A percentile compares a stretch with the other conserved stretches of the same genome.
These are phyloP conservation scores for Eucalyptus dawsonii DNA, from an alignment of 345 rosid genomes.

Conservation along the genomic window DNA sequence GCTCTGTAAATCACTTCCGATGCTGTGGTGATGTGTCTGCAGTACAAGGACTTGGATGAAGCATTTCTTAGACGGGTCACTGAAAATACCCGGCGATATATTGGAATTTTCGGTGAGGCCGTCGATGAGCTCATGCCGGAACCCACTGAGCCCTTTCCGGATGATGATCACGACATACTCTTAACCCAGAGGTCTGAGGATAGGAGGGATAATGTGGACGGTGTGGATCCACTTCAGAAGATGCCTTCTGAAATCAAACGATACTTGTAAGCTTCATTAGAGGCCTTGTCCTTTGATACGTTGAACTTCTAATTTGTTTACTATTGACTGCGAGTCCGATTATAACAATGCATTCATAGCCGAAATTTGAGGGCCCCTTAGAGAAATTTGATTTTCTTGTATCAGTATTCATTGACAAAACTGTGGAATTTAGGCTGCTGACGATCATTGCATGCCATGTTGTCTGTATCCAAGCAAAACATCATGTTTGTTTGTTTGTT, in stretches of 20 bases:
- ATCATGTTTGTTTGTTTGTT: background rate
- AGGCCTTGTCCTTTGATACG: background rate
- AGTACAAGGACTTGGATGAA: slow-evolving; percentile 64
- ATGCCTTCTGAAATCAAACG: slow-evolving; percentile 93
- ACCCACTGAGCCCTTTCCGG: slow-evolving; percentile 78
- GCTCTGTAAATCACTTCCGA: background rate
- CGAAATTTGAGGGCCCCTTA: background rate
- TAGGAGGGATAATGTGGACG: slow-evolving; percentile 36
- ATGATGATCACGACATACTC: slow-evolving; percentile 78
- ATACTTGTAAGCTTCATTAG: slow-evolving; percentile 47
- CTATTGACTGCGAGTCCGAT: background rate
- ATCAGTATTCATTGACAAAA: background rate
- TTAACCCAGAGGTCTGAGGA: slow-evolving; percentile 92
- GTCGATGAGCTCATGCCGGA: slow-evolving; percentile 80
- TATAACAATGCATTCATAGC: background rate
- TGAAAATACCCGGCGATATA: slow-evolving; percentile 83
- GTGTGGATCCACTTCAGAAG: slow-evolving; percentile 57
- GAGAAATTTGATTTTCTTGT: background rate
- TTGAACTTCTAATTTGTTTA: background rate
- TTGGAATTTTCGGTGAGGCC: slow-evolving; percentile 63
- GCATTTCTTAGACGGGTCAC: slow-evolving; percentile 64
- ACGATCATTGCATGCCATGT: background rate
- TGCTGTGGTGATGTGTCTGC: background rate
- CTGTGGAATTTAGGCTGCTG: background rate
- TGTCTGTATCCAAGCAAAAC: background rate